These are phyloP conservation scores for Mortierella antarctica DNA, from an alignment of 192 early-diverging fungal genomes.

Conservation along the genomic window DNA sequence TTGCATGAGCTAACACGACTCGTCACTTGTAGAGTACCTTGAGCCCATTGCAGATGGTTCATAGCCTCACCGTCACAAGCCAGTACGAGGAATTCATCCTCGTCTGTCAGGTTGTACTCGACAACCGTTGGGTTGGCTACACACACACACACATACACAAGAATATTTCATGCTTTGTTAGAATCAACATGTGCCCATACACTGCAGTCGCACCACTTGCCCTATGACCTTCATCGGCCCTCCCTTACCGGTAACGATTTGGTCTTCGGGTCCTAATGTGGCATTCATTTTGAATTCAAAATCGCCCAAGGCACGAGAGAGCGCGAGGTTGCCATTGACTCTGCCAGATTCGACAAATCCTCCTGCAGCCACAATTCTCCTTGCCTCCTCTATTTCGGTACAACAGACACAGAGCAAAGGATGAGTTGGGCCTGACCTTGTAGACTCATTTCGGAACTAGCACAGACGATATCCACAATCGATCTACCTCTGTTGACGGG, in stretches of 20 bases:
- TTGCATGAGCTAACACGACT: background rate
- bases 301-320: constrained; percentile 97
- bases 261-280: constrained; percentile 81
- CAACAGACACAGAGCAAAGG: background rate
- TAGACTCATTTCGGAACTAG: background rate
- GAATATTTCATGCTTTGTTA: too few relatives aligned
- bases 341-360: constrained; percentile 99
- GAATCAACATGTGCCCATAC: background rate
- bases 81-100: constrained; percentile 94
- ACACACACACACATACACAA: too few relatives aligned
- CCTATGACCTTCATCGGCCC: background rate
- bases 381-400: constrained; percentile 67
- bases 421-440: background rate
- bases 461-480: background rate
- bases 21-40: too few relatives aligned
- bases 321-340: constrained; percentile 97
- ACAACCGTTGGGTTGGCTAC: constrained; percentile 86
- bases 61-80: constrained; percentile 89
- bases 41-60: too few relatives aligned
- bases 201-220: background rate
- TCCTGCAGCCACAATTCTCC: constrained; percentile 89
- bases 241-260: constrained; percentile 87
- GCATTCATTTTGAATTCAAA: constrained; percentile 98
- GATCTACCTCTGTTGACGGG: constrained; percentile 76
- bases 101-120: constrained; percentile 64